phyloP scores from a whole-genome alignment of 1,284 basidiomycete genomes.

The Polyporus tsugae region DNA sequence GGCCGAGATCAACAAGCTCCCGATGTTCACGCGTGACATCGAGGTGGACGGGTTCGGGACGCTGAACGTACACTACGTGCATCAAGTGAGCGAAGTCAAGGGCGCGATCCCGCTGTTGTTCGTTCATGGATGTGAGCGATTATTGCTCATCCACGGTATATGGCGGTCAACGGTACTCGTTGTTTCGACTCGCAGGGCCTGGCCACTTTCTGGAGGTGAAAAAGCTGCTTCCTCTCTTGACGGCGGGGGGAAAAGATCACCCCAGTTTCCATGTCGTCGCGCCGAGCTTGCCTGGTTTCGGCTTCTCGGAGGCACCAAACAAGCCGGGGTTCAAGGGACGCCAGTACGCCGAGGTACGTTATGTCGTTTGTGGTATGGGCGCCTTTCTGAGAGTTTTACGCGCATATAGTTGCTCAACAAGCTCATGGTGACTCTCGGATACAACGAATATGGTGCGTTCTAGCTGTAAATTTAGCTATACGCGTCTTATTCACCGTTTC shows the following conservation, averaged over 20 bases:
- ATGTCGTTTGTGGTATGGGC: not conserved
- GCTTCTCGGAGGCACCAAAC: slow-evolving; percentile 55
- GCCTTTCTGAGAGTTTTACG: not conserved
- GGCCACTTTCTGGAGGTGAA: slow-evolving; percentile 62
- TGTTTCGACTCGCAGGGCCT: slow-evolving; percentile 60
- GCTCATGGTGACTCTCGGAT: slow-evolving; percentile 35
- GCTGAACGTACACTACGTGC: slow-evolving; percentile 53
- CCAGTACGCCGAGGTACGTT: slow-evolving; percentile 38
- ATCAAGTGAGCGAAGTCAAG: slow-evolving; percentile 44
- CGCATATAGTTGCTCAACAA: slow-evolving; percentile 30
- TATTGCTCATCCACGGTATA: no score
- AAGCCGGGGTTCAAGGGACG: slow-evolving; percentile 45
- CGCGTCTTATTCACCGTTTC: not conserved
- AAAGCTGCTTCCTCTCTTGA: slow-evolving; percentile 61
- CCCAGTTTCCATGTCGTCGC: slow-evolving; percentile 69
- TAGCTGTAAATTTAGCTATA: not conserved
- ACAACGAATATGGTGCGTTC: slow-evolving; percentile 35
- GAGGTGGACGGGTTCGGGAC: slow-evolving; percentile 45
- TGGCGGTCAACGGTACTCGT: no score
- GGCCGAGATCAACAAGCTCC: slow-evolving; percentile 9
- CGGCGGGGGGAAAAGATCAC: slow-evolving; percentile 46
- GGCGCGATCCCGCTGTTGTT: slow-evolving; percentile 54
- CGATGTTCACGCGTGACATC: slow-evolving; percentile 37
- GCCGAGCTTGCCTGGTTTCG: slow-evolving; percentile 59
- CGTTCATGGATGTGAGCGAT: slow-evolving; percentile 55